Evolutionary conservation across 2,329 filamentous ascomycete species (phyloP).

Genomic region (Hypoxylon sp.): DNA sequence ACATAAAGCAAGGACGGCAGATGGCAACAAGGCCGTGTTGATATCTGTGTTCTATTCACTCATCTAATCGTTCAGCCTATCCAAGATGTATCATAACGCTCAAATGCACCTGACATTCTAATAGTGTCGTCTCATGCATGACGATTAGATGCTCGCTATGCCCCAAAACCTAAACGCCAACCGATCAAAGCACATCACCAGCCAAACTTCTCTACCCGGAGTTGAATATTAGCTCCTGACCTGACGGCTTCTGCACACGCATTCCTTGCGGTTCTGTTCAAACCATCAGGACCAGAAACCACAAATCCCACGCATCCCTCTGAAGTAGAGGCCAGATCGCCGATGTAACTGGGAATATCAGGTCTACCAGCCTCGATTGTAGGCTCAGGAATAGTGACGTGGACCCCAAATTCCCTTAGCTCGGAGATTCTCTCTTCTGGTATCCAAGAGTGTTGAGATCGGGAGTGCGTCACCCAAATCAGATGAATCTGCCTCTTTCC

Average conservation of each 20-base stretch:
- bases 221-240: constrained; percentile 57
- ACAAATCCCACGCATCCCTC: constrained; percentile 45
- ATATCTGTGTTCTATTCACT: too few species aligned
- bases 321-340: constrained; percentile 46
- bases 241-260: constrained; percentile 59
- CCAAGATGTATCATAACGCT: background rate
- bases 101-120: background rate
- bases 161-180: constrained; percentile 6
- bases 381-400: constrained; percentile 62
- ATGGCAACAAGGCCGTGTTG: too few species aligned
- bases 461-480: constrained; percentile 67
- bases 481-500: constrained; percentile 54
- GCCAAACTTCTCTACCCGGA: constrained; percentile 73
- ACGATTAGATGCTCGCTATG: constrained; percentile 4
- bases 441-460: constrained; percentile 63
- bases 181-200: constrained; percentile 60
- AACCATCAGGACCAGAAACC: constrained; percentile 68
- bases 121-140: background rate
- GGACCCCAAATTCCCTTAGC: constrained; percentile 57
- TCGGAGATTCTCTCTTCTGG: constrained; percentile 58
- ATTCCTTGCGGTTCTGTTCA: constrained; percentile 69
- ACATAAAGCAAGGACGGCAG: too few species aligned
- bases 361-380: constrained; percentile 63
- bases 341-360: constrained; percentile 57
- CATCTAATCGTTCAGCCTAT: too few species aligned